Percentiles rank a stretch among this genome's conserved stretches.
Conservation (phyloP, 106 monocot species). For the Gastrodia elata region DNA sequence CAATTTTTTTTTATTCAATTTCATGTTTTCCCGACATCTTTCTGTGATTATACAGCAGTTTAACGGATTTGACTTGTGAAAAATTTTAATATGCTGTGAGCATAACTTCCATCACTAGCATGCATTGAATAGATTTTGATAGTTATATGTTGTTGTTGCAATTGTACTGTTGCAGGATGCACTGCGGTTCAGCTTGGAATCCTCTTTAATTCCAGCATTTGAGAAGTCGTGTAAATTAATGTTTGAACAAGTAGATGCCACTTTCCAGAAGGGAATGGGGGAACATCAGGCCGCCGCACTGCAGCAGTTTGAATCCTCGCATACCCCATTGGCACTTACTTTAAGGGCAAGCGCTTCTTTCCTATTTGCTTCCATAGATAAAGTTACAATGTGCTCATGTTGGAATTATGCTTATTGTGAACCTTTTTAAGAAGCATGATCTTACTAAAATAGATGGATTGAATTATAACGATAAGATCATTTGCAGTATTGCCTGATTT, state of each 20-base stretch:
- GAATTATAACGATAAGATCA: not conserved
- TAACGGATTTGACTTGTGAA: not conserved
- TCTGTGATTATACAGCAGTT: not conserved
- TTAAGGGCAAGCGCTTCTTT: constrained; percentile 51
- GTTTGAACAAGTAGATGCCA: constrained; percentile 86
- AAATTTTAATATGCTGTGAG: not conserved
- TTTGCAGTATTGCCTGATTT: not conserved
- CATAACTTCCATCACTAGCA: not conserved
- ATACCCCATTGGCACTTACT: constrained; percentile 63
- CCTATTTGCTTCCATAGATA: not conserved
- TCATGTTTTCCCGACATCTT: not conserved
- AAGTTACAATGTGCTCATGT: not conserved
- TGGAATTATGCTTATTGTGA: not conserved
- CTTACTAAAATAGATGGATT: not conserved
- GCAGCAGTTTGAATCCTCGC: constrained; percentile 64
- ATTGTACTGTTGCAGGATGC: constrained; percentile 44
- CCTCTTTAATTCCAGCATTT: constrained; percentile 80
- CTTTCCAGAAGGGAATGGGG: constrained; percentile 83
- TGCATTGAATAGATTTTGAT: not conserved
- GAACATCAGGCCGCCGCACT: constrained; percentile 73
- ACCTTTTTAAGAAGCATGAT: not conserved
- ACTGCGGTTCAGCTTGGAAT: constrained; percentile 55
- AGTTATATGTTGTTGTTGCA: not conserved
- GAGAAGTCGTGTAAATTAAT: constrained; percentile 81
- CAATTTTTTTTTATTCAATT: not conserved